Conservation (phyloP, 495 filamentous ascomycete species). For the Hyaloscypha bicolor region DNA sequence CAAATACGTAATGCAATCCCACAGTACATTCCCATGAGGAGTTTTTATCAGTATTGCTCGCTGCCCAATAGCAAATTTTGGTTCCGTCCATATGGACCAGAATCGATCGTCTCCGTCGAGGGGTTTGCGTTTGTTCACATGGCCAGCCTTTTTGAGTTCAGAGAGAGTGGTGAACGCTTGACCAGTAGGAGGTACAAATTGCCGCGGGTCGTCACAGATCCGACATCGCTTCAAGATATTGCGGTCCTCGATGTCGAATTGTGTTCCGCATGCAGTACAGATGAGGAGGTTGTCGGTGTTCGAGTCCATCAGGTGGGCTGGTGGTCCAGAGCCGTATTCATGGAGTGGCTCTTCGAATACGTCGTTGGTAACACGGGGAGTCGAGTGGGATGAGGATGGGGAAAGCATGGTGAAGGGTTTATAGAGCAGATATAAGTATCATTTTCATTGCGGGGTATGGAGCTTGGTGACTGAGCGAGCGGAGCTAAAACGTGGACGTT, state of each 20-base stretch:
- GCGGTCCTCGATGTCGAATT: constrained; percentile 55
- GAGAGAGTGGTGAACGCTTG: constrained; percentile 57
- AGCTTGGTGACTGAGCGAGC: neutral
- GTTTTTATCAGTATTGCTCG: constrained; percentile 66
- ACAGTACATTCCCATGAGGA: constrained; percentile 65
- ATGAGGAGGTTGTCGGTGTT: constrained; percentile 52
- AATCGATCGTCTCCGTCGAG: constrained; percentile 44
- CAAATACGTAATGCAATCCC: constrained; percentile 71
- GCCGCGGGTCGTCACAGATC: constrained; percentile 77
- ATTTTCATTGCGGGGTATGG: neutral
- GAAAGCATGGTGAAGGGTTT: neutral
- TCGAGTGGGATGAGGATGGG: neutral
- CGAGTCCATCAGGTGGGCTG: constrained; percentile 13
- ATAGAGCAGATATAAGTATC: neutral
- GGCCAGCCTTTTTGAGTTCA: constrained; percentile 17
- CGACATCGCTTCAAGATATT: constrained; percentile 56
- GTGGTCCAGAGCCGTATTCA: constrained; percentile 12
- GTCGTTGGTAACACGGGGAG: neutral
- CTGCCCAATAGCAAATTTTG: constrained; percentile 73
- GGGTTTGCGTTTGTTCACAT: constrained; percentile 27
- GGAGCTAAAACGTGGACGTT: neutral
- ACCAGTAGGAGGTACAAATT: constrained; percentile 65
- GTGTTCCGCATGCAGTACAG: constrained; percentile 71
- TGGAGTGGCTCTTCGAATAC: constrained; percentile 19
- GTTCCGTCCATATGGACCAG: constrained; percentile 57